These are phyloP conservation scores for Candida mattraensis DNA, from an alignment of 805 yeast genomes.

Conservation along the genomic window DNA sequence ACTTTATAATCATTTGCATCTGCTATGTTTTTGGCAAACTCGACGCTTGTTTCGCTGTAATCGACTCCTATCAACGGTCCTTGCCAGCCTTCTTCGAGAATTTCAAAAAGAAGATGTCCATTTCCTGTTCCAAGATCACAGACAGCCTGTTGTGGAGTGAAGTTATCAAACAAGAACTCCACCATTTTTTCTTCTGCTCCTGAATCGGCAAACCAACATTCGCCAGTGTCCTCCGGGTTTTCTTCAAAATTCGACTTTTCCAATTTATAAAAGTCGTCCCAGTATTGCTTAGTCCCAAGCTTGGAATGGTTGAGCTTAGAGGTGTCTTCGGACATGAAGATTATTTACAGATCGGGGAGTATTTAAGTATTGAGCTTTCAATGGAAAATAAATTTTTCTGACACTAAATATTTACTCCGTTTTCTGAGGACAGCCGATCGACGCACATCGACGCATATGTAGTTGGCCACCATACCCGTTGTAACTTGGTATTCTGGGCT, in stretches of 20 bases:
- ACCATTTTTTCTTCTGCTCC: slow-evolving; percentile 86
- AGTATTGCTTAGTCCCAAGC: slow-evolving; percentile 84
- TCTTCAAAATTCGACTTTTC: slow-evolving; percentile 72
- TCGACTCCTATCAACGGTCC: slow-evolving; percentile 75
- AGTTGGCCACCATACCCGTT: no score
- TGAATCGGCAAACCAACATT: slow-evolving; percentile 95
- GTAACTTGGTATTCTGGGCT: no score
- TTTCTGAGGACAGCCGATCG: no score
- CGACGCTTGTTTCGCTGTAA: slow-evolving; percentile 78
- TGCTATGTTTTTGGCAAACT: slow-evolving; percentile 67
- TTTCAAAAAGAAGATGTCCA: slow-evolving; percentile 79
- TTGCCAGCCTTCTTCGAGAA: slow-evolving; percentile 62
- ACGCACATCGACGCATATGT: no score
- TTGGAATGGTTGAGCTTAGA: slow-evolving; percentile 66
- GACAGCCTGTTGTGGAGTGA: slow-evolving; percentile 40
- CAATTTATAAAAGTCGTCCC: slow-evolving; percentile 82
- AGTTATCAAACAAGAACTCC: slow-evolving; percentile 59
- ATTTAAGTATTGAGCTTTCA: no score
- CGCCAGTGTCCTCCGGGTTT: slow-evolving; percentile 87
- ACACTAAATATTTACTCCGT: no score
- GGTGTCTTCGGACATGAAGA: slow-evolving; percentile 21
- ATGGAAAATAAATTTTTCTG: no score
- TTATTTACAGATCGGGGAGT: no score
- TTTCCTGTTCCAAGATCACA: slow-evolving; percentile 95
- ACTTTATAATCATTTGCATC: slow-evolving; percentile 37